Evolutionary conservation across 495 filamentous ascomycete genomes (phyloP).

Genomic region (Neurospora tetrasperma): DNA sequence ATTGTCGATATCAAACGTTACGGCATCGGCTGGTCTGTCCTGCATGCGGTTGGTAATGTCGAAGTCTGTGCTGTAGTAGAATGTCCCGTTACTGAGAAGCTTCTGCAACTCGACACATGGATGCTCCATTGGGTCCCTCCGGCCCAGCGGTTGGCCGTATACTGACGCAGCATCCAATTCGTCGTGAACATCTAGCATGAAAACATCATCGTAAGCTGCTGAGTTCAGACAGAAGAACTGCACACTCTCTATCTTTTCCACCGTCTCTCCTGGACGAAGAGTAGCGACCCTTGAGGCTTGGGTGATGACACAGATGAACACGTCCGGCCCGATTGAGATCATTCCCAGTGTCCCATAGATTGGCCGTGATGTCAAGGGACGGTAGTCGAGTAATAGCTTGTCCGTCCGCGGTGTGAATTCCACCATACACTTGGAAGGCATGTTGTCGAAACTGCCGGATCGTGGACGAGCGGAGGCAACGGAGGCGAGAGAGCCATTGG

Average conservation of each 20-base stretch:
- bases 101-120: slow-evolving; percentile 85
- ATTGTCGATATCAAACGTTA: slow-evolving; percentile 68
- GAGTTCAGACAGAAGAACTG: slow-evolving; percentile 90
- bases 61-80: slow-evolving; percentile 96
- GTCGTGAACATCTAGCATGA: slow-evolving; percentile 44
- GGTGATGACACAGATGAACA: slow-evolving; percentile 88
- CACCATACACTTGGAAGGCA: slow-evolving; percentile 63
- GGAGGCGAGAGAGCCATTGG: slow-evolving; percentile 42
- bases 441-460: slow-evolving; percentile 23
- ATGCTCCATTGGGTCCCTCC: slow-evolving; percentile 65
- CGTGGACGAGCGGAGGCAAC: slow-evolving; percentile 32
- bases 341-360: slow-evolving; percentile 85
- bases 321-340: slow-evolving; percentile 73
- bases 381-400: slow-evolving; percentile 61
- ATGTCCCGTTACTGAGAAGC: slow-evolving; percentile 85
- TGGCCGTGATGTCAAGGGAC: slow-evolving; percentile 57
- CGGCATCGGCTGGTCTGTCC: slow-evolving; percentile 53
- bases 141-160: slow-evolving; percentile 48
- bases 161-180: slow-evolving; percentile 39
- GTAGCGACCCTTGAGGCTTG: slow-evolving; percentile 66
- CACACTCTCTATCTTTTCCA: slow-evolving; percentile 76
- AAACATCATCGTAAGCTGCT: slow-evolving; percentile 70
- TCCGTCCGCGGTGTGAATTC: slow-evolving; percentile 64
- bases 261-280: slow-evolving; percentile 75
- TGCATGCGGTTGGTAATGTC: slow-evolving; percentile 91